Conservation (phyloP, 805 yeast species). For the Spathaspora sp. region DNA sequence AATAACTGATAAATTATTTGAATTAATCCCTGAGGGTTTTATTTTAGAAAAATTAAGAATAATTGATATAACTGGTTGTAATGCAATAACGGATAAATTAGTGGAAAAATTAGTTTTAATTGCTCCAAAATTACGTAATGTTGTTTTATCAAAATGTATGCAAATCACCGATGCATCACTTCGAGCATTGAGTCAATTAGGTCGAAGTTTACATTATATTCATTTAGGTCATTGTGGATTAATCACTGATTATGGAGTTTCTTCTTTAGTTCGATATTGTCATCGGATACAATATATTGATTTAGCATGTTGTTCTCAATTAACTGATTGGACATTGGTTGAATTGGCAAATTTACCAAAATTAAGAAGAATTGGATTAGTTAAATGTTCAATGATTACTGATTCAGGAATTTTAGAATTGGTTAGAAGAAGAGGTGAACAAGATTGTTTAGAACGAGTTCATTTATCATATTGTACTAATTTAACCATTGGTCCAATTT, state of each 20-base stretch:
- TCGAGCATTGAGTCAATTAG: slow-evolving; percentile 66
- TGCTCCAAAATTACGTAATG: slow-evolving; percentile 86
- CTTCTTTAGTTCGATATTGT: slow-evolving; percentile 68
- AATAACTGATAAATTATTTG: slow-evolving; percentile 65
- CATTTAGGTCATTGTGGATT: slow-evolving; percentile 93
- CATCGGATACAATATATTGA: slow-evolving; percentile 88
- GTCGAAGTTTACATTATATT: slow-evolving; percentile 77
- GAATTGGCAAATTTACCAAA: slow-evolving; percentile 76
- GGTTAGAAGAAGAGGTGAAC: slow-evolving; percentile 65
- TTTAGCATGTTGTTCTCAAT: slow-evolving; percentile 87
- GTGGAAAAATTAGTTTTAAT: slow-evolving; percentile 66
- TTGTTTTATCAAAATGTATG: slow-evolving; percentile 85
- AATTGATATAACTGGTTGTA: slow-evolving; percentile 81
- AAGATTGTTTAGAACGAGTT: slow-evolving; percentile 84
- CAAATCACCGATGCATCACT: slow-evolving; percentile 81
- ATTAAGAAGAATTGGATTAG: slow-evolving; percentile 87
- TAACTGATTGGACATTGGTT: slow-evolving; percentile 77
- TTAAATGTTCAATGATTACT: slow-evolving; percentile 83
- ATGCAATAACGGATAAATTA: slow-evolving; percentile 72
- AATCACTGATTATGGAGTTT: slow-evolving; percentile 87
- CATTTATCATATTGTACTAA: slow-evolving; percentile 89
- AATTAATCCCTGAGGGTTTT: slow-evolving; percentile 44
- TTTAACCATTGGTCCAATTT: slow-evolving; percentile 74
- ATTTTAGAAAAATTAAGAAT: slow-evolving; percentile 68
- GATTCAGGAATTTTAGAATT: slow-evolving; percentile 75